Percentiles rank a stretch among this genome's conserved stretches.
Conservation (phyloP, 2,329 filamentous ascomycete species). For the Colletotrichum spaethianum region DNA sequence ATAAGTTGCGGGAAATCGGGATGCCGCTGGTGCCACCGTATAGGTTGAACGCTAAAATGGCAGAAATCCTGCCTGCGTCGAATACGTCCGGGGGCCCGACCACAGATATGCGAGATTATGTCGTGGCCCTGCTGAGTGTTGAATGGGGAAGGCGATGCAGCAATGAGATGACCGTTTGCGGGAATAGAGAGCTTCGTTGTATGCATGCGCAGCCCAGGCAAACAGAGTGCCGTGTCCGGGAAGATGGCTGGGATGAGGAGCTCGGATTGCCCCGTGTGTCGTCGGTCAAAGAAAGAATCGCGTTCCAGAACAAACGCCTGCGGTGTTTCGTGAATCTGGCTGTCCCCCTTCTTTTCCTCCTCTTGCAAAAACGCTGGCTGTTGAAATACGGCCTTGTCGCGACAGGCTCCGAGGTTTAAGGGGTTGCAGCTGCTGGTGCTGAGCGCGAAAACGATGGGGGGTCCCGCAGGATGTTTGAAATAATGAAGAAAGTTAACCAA, state of each 20-base stretch:
- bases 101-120: slow-evolving; percentile 33
- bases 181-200: slow-evolving; percentile 27
- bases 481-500: slow-evolving; percentile 26
- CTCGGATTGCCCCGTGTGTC: slow-evolving; percentile 12
- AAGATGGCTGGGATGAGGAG: slow-evolving; percentile 24
- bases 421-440: slow-evolving; percentile 29
- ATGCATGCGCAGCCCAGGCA: slow-evolving; percentile 30
- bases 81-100: slow-evolving; percentile 8
- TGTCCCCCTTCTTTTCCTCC: slow-evolving; percentile 33
- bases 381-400: slow-evolving; percentile 19
- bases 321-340: slow-evolving; percentile 4
- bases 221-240: slow-evolving; percentile 33
- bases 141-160: slow-evolving; percentile 18
- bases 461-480: slow-evolving; percentile 30
- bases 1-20: slow-evolving; percentile 10
- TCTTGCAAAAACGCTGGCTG: slow-evolving; percentile 12
- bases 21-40: background rate
- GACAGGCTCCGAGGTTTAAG: slow-evolving; percentile 33
- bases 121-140: slow-evolving; percentile 22
- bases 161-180: slow-evolving; percentile 27
- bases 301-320: slow-evolving; percentile 10
- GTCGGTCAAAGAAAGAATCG: slow-evolving; percentile 13
- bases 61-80: background rate
- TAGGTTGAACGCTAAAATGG: slow-evolving; percentile 1
- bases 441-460: slow-evolving; percentile 18